These are phyloP conservation scores for Paraglomus brasilianum DNA, from an alignment of 192 early-diverging fungal genomes.

Conservation along the genomic window DNA sequence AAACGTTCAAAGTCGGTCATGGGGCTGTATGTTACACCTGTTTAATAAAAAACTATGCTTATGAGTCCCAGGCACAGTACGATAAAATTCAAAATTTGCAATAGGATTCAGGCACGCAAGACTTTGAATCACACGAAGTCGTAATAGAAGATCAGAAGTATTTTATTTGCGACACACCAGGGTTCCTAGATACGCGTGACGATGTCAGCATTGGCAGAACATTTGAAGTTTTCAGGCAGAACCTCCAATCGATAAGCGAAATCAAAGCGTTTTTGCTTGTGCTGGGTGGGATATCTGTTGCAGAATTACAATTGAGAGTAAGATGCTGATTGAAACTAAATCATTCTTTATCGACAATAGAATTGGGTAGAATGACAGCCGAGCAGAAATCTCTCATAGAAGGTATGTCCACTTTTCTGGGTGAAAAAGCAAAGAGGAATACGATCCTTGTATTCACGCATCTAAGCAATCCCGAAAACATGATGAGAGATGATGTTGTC, in stretches of 20 bases:
- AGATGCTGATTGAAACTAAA: background rate
- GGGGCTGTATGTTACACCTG: background rate
- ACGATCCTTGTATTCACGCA: conserved; percentile 24
- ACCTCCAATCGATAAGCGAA: conserved; percentile 14
- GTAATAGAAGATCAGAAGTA: background rate
- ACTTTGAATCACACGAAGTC: background rate
- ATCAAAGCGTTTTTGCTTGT: conserved; percentile 27
- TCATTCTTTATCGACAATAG: background rate
- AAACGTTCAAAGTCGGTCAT: conserved; percentile 2
- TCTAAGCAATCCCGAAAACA: background rate
- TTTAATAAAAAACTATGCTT: background rate
- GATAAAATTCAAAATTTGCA: background rate
- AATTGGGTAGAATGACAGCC: conserved; percentile 12
- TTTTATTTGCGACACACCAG: conserved; percentile 20
- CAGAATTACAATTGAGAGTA: background rate
- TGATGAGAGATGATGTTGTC: too few species aligned
- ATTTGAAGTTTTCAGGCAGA: conserved; percentile 3
- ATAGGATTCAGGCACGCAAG: conserved; percentile 26
- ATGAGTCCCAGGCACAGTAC: background rate
- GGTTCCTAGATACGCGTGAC: conserved; percentile 17
- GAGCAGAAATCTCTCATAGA: conserved; percentile 16
- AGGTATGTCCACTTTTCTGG: conserved; percentile 14
- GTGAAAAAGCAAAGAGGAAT: conserved; percentile 8
- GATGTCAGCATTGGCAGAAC: background rate
- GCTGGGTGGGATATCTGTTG: conserved; percentile 11